A percentile compares a stretch with the other conserved stretches of the same genome.
Evolutionary conservation across 2,329 filamentous ascomycete species (phyloP).

Genomic region (Daldinia eschscholtzii): DNA sequence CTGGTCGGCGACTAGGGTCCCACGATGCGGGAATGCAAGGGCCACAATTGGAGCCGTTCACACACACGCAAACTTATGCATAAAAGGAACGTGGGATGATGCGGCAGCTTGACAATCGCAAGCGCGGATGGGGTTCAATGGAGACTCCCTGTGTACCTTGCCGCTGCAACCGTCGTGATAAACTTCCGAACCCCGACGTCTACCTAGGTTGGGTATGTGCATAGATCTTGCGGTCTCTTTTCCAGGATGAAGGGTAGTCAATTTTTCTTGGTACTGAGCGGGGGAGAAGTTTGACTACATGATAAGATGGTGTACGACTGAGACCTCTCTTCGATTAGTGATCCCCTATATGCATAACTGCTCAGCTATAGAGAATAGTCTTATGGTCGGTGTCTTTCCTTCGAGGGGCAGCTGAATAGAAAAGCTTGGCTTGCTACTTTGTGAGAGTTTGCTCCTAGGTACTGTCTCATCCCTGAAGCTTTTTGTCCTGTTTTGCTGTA

Average conservation of each 20-base stretch:
- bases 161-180: conserved; percentile 39
- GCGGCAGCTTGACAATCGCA: conserved; percentile 26
- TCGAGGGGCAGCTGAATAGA: conserved; percentile 19
- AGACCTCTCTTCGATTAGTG: conserved; percentile 26
- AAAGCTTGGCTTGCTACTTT: conserved; percentile 29
- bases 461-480: conserved; percentile 18
- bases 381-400: conserved; percentile 24
- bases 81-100: conserved; percentile 35
- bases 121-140: conserved; percentile 25
- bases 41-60: conserved; percentile 31
- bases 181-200: conserved; percentile 39
- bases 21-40: conserved; percentile 41
- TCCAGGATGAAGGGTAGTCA: conserved; percentile 29
- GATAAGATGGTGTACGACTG: conserved; percentile 28
- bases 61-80: conserved; percentile 33
- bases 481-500: conserved; percentile 25
- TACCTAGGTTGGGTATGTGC: not conserved
- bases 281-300: conserved; percentile 9
- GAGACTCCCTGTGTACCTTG: conserved; percentile 35
- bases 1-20: conserved; percentile 28
- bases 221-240: conserved; percentile 10
- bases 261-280: conserved; percentile 27
- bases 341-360: conserved; percentile 3
- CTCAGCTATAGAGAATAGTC: conserved; percentile 14
- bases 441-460: conserved; percentile 17